phyloP scores from a whole-genome alignment of 768 basidiomycete genomes.

The Pleurotus djamor region DNA sequence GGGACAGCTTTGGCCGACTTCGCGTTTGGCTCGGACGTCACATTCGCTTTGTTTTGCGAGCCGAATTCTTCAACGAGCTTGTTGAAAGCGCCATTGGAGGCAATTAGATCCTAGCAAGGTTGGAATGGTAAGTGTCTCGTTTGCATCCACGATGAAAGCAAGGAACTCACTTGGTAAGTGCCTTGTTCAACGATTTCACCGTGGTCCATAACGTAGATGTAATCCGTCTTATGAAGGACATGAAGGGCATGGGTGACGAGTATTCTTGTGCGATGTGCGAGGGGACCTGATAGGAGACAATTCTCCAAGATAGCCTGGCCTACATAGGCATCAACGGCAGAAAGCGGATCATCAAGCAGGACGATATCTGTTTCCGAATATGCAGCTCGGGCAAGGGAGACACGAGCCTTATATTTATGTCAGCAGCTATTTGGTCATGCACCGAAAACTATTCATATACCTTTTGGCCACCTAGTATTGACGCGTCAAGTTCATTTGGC shows the following conservation, averaged over 20 bases:
- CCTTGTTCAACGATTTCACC: constrained; percentile 62
- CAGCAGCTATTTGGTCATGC: background rate
- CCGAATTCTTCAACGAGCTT: constrained; percentile 14
- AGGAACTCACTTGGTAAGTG: constrained; percentile 42
- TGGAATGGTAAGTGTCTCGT: background rate
- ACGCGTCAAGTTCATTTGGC: background rate
- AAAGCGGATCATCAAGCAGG: constrained; percentile 79
- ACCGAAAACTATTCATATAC: background rate
- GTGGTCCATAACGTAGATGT: constrained; percentile 62
- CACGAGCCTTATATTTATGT: constrained; percentile 47
- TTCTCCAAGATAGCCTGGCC: constrained; percentile 62
- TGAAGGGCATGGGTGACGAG: constrained; percentile 62
- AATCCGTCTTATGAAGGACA: constrained; percentile 54
- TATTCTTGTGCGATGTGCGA: constrained; percentile 52
- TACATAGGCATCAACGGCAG: constrained; percentile 77
- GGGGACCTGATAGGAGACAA: constrained; percentile 52
- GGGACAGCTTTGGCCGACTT: constrained; percentile 13
- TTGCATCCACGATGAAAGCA: background rate
- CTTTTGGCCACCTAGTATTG: constrained; percentile 12
- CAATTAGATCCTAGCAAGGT: constrained; percentile 12
- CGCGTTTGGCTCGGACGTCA: background rate
- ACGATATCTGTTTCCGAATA: constrained; percentile 73
- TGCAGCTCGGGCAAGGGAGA: constrained; percentile 73
- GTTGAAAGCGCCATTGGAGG: constrained; percentile 1
- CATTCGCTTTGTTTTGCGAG: background rate